Evolutionary conservation across 495 filamentous ascomycete genomes (phyloP).

Genomic region (Penicilliopsis zonata): DNA sequence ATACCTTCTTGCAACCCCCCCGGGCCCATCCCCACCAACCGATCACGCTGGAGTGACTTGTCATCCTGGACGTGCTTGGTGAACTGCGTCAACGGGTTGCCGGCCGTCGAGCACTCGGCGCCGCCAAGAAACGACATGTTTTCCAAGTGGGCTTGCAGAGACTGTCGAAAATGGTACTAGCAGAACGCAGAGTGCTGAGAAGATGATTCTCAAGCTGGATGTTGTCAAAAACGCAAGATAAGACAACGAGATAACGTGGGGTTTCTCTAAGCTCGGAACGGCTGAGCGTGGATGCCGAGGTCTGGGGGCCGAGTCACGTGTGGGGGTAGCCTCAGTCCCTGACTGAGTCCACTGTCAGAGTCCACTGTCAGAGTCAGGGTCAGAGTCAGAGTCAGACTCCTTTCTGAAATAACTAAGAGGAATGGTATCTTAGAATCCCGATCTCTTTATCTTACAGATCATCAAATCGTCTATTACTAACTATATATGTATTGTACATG

Average conservation of each 20-base stretch:
- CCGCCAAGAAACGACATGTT: conserved; percentile 90
- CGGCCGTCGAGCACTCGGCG: conserved; percentile 92
- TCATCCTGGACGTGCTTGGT: conserved; percentile 91
- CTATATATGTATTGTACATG: conserved; percentile 1
- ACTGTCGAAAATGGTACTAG: too few relatives aligned
- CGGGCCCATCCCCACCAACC: conserved; percentile 61
- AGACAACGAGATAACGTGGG: not conserved
- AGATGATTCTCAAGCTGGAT: not conserved
- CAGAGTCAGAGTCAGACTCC: too few relatives aligned
- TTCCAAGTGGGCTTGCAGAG: too few relatives aligned
- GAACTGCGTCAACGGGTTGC: conserved; percentile 93
- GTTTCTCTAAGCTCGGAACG: not conserved
- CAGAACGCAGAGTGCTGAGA: not conserved
- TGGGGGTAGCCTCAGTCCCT: too few relatives aligned
- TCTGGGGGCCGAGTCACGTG: not conserved
- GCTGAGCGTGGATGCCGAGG: not conserved
- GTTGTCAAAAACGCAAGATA: too few relatives aligned
- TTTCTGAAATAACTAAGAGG: too few relatives aligned
- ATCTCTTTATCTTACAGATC: too few relatives aligned
- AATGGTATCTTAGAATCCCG: too few relatives aligned
- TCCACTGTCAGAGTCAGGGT: too few relatives aligned
- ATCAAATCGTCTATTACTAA: too few relatives aligned
- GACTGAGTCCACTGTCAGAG: too few relatives aligned
- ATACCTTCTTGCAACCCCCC: conserved; percentile 51
- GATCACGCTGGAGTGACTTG: conserved; percentile 83